Base-by-base conservation (phyloP, 495 filamentous ascomycete genomes). In the Lasiosphaeria ovina region DNA sequence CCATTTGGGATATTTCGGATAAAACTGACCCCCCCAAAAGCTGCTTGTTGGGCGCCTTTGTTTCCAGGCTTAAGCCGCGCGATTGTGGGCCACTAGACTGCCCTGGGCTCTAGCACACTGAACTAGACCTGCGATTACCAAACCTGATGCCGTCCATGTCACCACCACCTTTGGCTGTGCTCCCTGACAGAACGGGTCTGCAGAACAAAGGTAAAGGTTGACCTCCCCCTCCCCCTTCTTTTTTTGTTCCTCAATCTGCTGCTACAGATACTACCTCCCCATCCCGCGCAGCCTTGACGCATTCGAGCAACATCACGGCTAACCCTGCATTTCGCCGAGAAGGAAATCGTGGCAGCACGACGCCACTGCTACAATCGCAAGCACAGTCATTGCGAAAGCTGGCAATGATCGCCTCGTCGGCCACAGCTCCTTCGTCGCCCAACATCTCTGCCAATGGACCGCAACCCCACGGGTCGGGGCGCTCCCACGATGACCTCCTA, bases 321-420 rank as follows among this genome's bases (percentile, higher is more conserved):
- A 57, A 74, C 66, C 36, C 57, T 11, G 10, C 49, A 32, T 50
- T 44, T 59, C 54, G 38, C 57, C 17, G 42, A 52, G 31, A 35
- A 69, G 72, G 34, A 70, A 24, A 35, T 53, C 48, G 57, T 59
- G 31, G 49, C 35, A 64, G 58, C 74, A 24, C 24, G 24, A 24
- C 24, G 24, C 71, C 49, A 56, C 65, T 69, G 24, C 73, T 76
- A 61, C 75, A 78, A 61, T 74, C 72, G 17, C 64, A 62, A 35
- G 73, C 73, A 40, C 73, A 54, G 49, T 64, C 62, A 11, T 40
- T 83, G 63, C 79, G 79, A 51, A 79, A 76, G 72, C 68, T 76
- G 67, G 79, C 76, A 62, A 83, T 83, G 78, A 79, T 69, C 54
- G 69, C 69, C 32, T 59, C 69, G 11, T 32, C 68, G 47, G 62